Conservation (phyloP, 2,329 filamentous ascomycete species). For the Metarhizium guizhouense region DNA sequence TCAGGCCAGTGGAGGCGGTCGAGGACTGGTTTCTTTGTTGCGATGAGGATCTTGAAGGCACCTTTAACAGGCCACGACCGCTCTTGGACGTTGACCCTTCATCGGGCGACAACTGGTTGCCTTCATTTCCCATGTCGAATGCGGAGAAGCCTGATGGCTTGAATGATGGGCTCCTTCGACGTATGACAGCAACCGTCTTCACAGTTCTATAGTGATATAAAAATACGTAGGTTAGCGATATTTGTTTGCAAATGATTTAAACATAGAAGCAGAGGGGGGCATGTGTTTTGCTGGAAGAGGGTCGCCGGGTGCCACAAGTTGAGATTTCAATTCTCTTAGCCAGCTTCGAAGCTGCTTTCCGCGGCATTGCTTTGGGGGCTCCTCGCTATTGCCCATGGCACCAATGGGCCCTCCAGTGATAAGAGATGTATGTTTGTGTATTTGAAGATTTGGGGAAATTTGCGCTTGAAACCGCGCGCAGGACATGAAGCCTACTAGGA, state of each 20-base stretch:
- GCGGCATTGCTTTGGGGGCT: neutral
- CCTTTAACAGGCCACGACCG: constrained; percentile 43
- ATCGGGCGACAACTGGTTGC: constrained; percentile 31
- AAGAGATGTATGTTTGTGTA: neutral
- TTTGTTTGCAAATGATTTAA: neutral
- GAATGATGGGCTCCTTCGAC: neutral
- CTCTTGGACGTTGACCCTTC: constrained; percentile 37
- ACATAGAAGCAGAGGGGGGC: neutral
- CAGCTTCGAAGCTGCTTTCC: neutral
- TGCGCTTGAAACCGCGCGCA: neutral
- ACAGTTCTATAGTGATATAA: neutral
- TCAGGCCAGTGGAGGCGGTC: constrained; percentile 49
- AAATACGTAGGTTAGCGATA: neutral
- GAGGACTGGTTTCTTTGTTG: constrained; percentile 49
- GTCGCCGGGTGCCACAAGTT: neutral
- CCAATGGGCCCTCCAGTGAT: neutral
- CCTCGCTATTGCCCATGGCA: neutral
- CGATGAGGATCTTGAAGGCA: constrained; percentile 54
- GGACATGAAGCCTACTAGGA: constrained; percentile 8
- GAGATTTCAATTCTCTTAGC: neutral
- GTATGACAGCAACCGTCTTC: neutral
- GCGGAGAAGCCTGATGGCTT: constrained; percentile 21
- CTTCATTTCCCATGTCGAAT: constrained; percentile 33
- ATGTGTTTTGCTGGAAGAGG: neutral
- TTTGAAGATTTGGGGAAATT: constrained; percentile 9